Conservation (phyloP, 352 stramenopile species). For the Pythium aquatile region DNA sequence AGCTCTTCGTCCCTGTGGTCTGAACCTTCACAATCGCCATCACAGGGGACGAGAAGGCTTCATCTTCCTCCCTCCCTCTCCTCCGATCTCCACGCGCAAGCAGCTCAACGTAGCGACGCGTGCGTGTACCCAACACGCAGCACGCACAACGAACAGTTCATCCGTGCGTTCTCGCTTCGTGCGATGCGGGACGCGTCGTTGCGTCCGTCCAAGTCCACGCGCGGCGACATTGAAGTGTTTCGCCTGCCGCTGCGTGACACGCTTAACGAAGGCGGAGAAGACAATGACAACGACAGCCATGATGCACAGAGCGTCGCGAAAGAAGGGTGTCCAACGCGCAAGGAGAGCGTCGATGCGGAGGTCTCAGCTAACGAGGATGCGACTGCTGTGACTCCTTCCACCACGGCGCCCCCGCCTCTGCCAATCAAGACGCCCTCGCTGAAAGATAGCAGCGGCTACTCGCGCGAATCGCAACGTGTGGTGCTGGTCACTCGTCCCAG, state of each 20-base stretch:
- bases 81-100: background rate
- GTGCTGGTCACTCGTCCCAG: slow-evolving; percentile 75
- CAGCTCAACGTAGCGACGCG: background rate
- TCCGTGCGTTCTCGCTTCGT: background rate
- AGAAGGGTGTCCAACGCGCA: background rate
- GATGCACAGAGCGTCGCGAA: background rate
- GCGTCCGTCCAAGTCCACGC: slow-evolving; percentile 22
- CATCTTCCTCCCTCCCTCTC: background rate
- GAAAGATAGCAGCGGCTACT: slow-evolving; percentile 2
- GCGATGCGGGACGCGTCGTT: slow-evolving; percentile 10
- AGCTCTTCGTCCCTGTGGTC: background rate
- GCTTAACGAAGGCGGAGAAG: slow-evolving; percentile 53
- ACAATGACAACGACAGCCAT: background rate
- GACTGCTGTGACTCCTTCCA: background rate
- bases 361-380: background rate
- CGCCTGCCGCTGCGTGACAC: slow-evolving; percentile 65
- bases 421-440: slow-evolving; percentile 6
- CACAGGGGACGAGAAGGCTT: background rate
- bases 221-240: slow-evolving; percentile 59
- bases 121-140: background rate
- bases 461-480: slow-evolving; percentile 40
- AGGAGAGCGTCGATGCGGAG: background rate
- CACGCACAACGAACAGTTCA: slow-evolving; percentile 7
- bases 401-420: background rate
- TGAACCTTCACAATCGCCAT: background rate